Base-by-base conservation (phyloP, 208 protist species). In the Porcisia deanei region DNA sequence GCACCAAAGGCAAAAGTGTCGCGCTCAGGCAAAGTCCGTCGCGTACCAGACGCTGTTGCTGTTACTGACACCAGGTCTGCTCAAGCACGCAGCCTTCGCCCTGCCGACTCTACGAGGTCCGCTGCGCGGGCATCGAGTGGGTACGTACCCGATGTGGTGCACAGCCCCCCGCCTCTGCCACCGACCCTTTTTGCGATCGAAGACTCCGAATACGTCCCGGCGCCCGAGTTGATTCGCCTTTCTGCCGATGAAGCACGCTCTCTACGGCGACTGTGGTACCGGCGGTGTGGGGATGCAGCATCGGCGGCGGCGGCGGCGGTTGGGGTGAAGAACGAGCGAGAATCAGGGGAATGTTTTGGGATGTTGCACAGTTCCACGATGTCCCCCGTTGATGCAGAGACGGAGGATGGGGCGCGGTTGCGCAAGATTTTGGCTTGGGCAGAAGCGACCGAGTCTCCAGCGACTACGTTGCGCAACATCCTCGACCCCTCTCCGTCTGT, bases 201-300 rank as follows among this genome's bases (percentile, higher is more conserved):
- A 57, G 73, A 82, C 67, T 72, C 78, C 1, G 78, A 82, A 43
- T 82, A 82, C 60, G 78, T 82, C 52, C 78, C 78, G 41, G 73
- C 78, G 12, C 78, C 78, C 37, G 78, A 82, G 67, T 66, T 65
- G 14, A 77, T 82, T 55, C 78, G 73, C 20, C 39, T 45, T 2
- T 53, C 60, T 16, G 59, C 57, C 43, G 78, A 82, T 43, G 78
- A 82, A 54, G 68, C 69, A 37, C 53, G 59, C 71, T 58, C 68
- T 16, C 54, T 82, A 74, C 73, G 72, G 59, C 53, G 54, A n/a
- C 57, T 70, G 39, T 82, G 73, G 78, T 67, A 34, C 16, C 73
- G 71, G 53, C 73, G 77, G 49, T 52, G 58, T 49, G 37, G 54
- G 47, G 53, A 39, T 63, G 63, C 66, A 71, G 47, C 66, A 20